A percentile compares a stretch with the other conserved stretches of the same genome.
Evolutionary conservation across 2,329 filamentous ascomycete species (phyloP).

Genomic region (Clarireedia monteithiana): DNA sequence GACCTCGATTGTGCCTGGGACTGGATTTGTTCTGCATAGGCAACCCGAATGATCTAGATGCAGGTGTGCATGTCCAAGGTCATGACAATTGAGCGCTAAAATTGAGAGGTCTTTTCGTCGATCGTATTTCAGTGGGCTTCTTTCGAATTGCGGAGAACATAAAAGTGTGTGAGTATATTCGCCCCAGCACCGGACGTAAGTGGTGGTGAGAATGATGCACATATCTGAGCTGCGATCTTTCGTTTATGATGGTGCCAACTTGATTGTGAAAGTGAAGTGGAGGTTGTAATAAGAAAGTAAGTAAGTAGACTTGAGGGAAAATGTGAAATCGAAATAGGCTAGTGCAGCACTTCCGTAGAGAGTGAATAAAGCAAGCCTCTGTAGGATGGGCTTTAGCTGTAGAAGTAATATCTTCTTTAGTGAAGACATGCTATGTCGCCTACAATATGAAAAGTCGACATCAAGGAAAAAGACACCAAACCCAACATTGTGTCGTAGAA

Average conservation of each 20-base stretch:
- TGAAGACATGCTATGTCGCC: too few relatives aligned
- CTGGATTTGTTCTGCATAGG: not conserved
- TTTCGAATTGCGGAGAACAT: not conserved
- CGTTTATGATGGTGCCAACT: too few relatives aligned
- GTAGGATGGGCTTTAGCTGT: too few relatives aligned
- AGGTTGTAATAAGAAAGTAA: not conserved
- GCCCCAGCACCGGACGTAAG: not conserved
- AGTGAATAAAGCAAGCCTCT: too few relatives aligned
- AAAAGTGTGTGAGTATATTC: not conserved
- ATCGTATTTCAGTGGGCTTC: not conserved
- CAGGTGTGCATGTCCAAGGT: conserved; percentile 2
- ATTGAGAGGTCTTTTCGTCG: not conserved
- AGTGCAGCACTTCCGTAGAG: too few relatives aligned
- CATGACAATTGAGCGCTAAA: not conserved
- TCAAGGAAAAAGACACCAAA: too few relatives aligned
- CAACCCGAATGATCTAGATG: not conserved
- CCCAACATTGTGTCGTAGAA: too few relatives aligned
- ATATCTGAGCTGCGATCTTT: not conserved
- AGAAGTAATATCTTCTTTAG: too few relatives aligned
- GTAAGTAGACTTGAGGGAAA: not conserved
- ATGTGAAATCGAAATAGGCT: too few relatives aligned
- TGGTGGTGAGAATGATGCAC: not conserved
- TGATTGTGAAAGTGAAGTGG: not conserved
- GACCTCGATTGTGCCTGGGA: not conserved
- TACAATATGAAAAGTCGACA: too few relatives aligned